phyloP scores from a whole-genome alignment of 176 grass and related monocot species.

The Secale cereale region DNA sequence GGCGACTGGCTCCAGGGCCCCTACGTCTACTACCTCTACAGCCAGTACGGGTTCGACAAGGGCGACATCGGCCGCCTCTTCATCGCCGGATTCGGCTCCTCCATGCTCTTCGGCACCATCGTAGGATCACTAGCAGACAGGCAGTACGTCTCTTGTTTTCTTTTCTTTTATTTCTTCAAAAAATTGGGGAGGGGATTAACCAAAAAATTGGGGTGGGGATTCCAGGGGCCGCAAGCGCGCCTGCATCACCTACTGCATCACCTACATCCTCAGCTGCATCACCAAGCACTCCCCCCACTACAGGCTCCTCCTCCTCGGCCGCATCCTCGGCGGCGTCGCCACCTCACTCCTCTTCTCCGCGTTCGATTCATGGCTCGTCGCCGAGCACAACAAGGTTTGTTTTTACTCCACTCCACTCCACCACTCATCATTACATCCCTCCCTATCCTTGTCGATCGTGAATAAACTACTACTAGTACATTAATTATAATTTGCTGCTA shows the following conservation, averaged over 20 bases:
- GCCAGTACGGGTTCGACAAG: slow-evolving; percentile 95
- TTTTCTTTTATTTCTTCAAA: too few relatives aligned
- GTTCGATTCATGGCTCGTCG: slow-evolving; percentile 99
- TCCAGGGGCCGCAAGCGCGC: slow-evolving; percentile 93
- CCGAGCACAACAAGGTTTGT: slow-evolving; percentile 84
- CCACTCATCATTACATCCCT: too few relatives aligned
- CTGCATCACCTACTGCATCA: slow-evolving; percentile 91
- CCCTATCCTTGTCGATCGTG: too few relatives aligned
- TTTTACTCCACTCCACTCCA: background rate
- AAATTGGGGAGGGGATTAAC: too few relatives aligned
- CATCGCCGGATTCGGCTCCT: slow-evolving; percentile 97
- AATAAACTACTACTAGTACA: too few relatives aligned
- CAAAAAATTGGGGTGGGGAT: too few relatives aligned
- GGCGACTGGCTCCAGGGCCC: slow-evolving; percentile 97
- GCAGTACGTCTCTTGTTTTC: slow-evolving; percentile 35
- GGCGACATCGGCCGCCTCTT: slow-evolving; percentile 98
- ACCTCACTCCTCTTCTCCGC: slow-evolving; percentile 96
- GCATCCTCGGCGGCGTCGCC: slow-evolving; percentile 71
- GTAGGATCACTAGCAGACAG: slow-evolving; percentile 96
- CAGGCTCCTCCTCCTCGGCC: slow-evolving; percentile 79
- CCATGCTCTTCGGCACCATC: slow-evolving; percentile 98
- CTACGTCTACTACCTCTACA: slow-evolving; percentile 97
- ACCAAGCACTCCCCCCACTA: slow-evolving; percentile 95
- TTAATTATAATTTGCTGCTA: too few relatives aligned
- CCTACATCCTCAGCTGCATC: slow-evolving; percentile 94